Conservation (phyloP, 2,329 filamentous ascomycete species). For the Claviceps humidiphila region DNA sequence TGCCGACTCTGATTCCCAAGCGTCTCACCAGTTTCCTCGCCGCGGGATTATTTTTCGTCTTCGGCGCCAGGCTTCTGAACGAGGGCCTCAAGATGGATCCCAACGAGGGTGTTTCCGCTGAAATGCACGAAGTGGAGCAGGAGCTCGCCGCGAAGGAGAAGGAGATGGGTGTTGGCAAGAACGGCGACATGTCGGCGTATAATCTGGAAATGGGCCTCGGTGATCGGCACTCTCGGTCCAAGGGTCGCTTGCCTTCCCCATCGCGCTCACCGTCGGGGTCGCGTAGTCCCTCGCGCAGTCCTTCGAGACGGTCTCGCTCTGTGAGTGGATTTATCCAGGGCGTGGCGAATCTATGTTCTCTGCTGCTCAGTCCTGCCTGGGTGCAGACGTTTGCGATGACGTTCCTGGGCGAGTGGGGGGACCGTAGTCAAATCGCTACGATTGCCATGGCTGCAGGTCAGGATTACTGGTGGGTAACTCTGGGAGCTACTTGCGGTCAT, state of each 20-base stretch:
- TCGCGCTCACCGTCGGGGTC: slow-evolving; percentile 71
- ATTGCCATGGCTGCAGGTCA: slow-evolving; percentile 98
- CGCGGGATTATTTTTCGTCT: slow-evolving; percentile 73
- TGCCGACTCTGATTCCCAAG: slow-evolving; percentile 81
- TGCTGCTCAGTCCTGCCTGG: slow-evolving; percentile 90
- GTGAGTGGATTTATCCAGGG: slow-evolving; percentile 40
- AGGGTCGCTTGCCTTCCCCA: slow-evolving; percentile 65
- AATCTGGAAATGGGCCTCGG: slow-evolving; percentile 68
- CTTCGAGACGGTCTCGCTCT: slow-evolving; percentile 30
- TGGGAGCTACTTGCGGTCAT: slow-evolving; percentile 77
- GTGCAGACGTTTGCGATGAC: slow-evolving; percentile 99
- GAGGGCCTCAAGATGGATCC: slow-evolving; percentile 84
- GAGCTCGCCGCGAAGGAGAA: slow-evolving; percentile 91
- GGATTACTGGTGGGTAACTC: slow-evolving; percentile 97
- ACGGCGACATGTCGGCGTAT: slow-evolving; percentile 53
- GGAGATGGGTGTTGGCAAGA: slow-evolving; percentile 41
- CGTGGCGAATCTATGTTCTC: slow-evolving; percentile 71
- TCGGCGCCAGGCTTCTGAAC: slow-evolving; percentile 69
- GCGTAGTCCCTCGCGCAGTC: slow-evolving; percentile 40
- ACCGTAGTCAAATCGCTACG: slow-evolving; percentile 93
- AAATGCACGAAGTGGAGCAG: slow-evolving; percentile 94
- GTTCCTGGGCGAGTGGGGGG: slow-evolving; percentile 95
- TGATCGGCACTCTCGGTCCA: slow-evolving; percentile 55
- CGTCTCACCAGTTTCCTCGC: slow-evolving; percentile 82
- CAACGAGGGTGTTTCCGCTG: slow-evolving; percentile 83